Evolutionary conservation across 352 stramenopile species (phyloP).

Genomic region (Phytopythium helicoides): DNA sequence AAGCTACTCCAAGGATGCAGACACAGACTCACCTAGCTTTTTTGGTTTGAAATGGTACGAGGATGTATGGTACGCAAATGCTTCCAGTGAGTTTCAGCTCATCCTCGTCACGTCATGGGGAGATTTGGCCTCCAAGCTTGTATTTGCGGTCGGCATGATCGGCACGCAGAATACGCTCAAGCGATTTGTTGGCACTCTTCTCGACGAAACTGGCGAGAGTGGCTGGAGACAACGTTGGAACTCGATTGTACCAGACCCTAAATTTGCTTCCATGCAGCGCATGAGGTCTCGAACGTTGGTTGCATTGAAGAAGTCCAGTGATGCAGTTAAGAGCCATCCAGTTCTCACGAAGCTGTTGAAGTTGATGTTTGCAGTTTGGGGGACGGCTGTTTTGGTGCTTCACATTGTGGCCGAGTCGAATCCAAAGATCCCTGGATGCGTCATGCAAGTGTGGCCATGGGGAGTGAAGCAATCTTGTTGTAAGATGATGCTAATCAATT

Average conservation of each 20-base stretch:
- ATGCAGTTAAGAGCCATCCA: neutral
- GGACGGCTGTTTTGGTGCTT: neutral
- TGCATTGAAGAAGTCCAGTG: neutral
- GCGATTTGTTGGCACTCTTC: constrained; percentile 10
- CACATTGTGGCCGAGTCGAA: constrained; percentile 2
- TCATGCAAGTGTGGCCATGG: constrained; percentile 38
- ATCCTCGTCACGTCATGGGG: constrained; percentile 31
- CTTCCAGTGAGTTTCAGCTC: constrained; percentile 42
- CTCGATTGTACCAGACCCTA: constrained; percentile 4
- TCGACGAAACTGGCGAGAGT: neutral
- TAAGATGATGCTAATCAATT: constrained; percentile 36
- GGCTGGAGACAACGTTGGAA: constrained; percentile 2
- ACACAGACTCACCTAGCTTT: neutral
- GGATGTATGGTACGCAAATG: constrained; percentile 35
- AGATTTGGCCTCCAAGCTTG: constrained; percentile 16
- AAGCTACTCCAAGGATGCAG: neutral
- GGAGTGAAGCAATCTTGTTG: constrained; percentile 23
- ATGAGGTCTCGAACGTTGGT: neutral
- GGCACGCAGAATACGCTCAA: constrained; percentile 32
- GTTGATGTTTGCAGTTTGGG: constrained; percentile 4
- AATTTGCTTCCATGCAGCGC: no score
- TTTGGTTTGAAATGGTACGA: constrained; percentile 35
- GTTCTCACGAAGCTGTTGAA: neutral
- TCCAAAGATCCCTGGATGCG: constrained; percentile 14
- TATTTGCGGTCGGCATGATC: constrained; percentile 28